A percentile compares a stretch with the other conserved stretches of the same genome.
Conservation (phyloP, 768 basidiomycete species). For the Leucocoprinus sp. region DNA sequence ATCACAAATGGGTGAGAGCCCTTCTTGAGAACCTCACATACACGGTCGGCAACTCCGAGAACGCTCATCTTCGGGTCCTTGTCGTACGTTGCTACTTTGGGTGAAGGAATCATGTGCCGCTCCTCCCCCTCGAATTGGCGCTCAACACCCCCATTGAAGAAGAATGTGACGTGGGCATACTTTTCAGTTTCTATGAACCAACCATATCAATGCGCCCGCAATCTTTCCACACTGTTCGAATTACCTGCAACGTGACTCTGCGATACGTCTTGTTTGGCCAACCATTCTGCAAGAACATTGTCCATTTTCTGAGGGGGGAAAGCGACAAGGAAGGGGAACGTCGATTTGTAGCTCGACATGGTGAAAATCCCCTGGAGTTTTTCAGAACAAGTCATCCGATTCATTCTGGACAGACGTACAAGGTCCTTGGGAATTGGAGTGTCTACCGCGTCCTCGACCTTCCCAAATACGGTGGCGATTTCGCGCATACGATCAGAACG, state of each 20-base stretch:
- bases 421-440: conserved; percentile 74
- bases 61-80: conserved; percentile 86
- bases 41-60: conserved; percentile 82
- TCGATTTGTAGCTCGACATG: conserved; percentile 89
- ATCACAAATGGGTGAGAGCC: conserved; percentile 81
- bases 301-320: conserved; percentile 95
- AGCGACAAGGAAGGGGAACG: conserved; percentile 83
- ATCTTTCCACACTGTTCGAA: conserved; percentile 6
- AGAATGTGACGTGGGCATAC: conserved; percentile 96
- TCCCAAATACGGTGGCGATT: conserved; percentile 72
- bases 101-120: conserved; percentile 82
- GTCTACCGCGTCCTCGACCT: conserved; percentile 79
- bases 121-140: conserved; percentile 82
- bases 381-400: neutral
- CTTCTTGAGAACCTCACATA: conserved; percentile 73
- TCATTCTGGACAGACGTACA: conserved; percentile 31
- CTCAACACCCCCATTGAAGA: conserved; percentile 96
- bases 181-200: conserved; percentile 76
- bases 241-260: conserved; percentile 84
- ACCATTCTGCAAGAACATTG: conserved; percentile 92
- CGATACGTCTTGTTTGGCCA: conserved; percentile 67
- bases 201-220: neutral
- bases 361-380: conserved; percentile 67
- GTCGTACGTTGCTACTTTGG: conserved; percentile 93
- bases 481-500: conserved; percentile 96